Evolutionary conservation across 768 basidiomycete species (phyloP).

Genomic region (Pleurotus tuber-regium): DNA sequence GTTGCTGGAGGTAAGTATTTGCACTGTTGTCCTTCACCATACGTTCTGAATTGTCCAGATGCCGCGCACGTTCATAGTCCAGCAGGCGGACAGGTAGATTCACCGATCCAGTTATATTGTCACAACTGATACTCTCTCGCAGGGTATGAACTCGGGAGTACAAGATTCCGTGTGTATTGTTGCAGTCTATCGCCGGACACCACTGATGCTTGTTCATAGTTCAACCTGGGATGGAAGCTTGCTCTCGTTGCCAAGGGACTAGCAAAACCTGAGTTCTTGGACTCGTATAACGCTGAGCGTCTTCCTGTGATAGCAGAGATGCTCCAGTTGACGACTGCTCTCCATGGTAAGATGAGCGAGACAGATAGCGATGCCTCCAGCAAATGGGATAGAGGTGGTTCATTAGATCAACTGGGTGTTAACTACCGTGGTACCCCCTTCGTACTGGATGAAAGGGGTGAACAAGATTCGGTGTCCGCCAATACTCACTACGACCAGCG

Average conservation of each 20-base stretch:
- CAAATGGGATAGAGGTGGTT: conserved; percentile 8
- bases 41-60: conserved; percentile 25
- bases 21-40: conserved; percentile 18
- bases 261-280: conserved; percentile 17
- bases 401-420: conserved; percentile 25
- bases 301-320: conserved; percentile 35
- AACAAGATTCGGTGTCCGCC: not conserved
- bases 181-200: conserved; percentile 11
- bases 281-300: conserved; percentile 21
- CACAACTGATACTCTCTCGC: conserved; percentile 3
- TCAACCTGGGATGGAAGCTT: conserved; percentile 26
- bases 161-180: conserved; percentile 18
- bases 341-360: conserved; percentile 14
- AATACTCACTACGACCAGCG: conserved; percentile 21
- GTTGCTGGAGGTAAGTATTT: conserved; percentile 34
- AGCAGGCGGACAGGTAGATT: conserved; percentile 21
- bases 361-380: not conserved
- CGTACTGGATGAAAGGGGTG: conserved; percentile 24
- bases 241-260: conserved; percentile 19
- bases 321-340: conserved; percentile 26
- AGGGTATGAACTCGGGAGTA: conserved; percentile 13
- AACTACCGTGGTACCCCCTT: conserved; percentile 27
- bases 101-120: conserved; percentile 11
- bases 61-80: conserved; percentile 26
- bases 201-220: conserved; percentile 7